phyloP scores from a whole-genome alignment of 2,329 filamentous ascomycete species.

The Trichoderma atroviride region DNA sequence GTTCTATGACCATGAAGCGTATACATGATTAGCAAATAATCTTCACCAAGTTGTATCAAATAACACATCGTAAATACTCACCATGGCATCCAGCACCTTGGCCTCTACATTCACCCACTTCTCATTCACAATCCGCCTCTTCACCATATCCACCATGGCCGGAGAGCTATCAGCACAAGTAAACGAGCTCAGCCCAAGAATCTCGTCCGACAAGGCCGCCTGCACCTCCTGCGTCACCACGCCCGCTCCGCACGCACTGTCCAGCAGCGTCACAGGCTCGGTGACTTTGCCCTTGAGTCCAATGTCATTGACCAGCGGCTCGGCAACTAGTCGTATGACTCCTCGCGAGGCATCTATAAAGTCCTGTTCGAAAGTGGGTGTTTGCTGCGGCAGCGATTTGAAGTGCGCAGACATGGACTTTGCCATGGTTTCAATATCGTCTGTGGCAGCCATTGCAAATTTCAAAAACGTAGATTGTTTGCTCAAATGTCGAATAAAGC shows the following conservation, averaged over 20 bases:
- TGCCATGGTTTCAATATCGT: slow-evolving; percentile 12
- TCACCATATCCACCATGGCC: slow-evolving; percentile 46
- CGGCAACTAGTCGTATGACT: slow-evolving; percentile 30
- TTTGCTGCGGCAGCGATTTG: slow-evolving; percentile 9
- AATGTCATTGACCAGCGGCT: slow-evolving; percentile 35
- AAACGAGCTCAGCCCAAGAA: slow-evolving; percentile 49
- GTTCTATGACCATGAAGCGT: slow-evolving; percentile 40
- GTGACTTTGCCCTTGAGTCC: slow-evolving; percentile 29
- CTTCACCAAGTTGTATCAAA: no score
- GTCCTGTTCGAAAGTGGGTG: slow-evolving; percentile 15
- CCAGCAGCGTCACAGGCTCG: slow-evolving; percentile 47
- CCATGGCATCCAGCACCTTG: slow-evolving; percentile 51
- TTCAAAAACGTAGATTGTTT: not conserved
- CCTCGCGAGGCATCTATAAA: slow-evolving; percentile 27
- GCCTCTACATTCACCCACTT: slow-evolving; percentile 52
- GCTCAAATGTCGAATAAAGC: not conserved
- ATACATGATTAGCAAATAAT: no score
- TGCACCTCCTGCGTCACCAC: slow-evolving; percentile 52
- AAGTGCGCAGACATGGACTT: slow-evolving; percentile 25
- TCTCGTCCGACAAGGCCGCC: slow-evolving; percentile 40
- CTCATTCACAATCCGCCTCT: slow-evolving; percentile 43
- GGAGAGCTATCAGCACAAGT: slow-evolving; percentile 53
- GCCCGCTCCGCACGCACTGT: slow-evolving; percentile 58
- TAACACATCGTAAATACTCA: no score
- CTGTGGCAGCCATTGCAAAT: slow-evolving; percentile 9